Evolutionary conservation across 1,284 basidiomycete species (phyloP), one percentile per base, ranked within the genome.

Genomic region (Singerocomus inundabilis): DNA sequence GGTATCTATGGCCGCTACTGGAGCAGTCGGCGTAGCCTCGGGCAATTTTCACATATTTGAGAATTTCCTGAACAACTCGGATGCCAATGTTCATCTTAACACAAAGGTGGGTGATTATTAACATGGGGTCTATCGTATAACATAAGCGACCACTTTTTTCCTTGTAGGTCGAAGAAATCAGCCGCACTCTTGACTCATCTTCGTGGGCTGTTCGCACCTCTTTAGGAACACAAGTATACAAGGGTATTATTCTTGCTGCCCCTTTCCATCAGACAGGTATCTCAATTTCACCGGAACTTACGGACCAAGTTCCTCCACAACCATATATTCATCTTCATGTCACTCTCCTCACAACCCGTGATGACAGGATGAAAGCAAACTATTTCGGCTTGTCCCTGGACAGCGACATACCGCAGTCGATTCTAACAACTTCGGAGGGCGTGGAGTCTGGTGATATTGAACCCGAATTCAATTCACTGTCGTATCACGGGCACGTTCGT

Each of bases 21-120:
- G 85, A 6, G 91, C 91, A 0, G 72, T 73, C 1, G 76, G 79
- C 13, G 79, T 98, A 42, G 70, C 76, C 53, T 86, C 88, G 3
- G 96, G 96, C 2, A 98, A 98, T 70, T 91, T 80, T 68, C 80
- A 81, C 57, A 78, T 98, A 37, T 98, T 98, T 64, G 84, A 93
- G 56, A 69, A 82, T 40, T 94, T 98, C 72, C 65, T 95, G 33
- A 73, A 80, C 9, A 73, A 74, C 11, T 89, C 89, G 7, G 76
- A 77, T 9, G 91, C 92, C 4, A 79, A 76, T 4, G 68, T 93
- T 2, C 76, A 79, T 57, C 75, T 94, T 8, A 79, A 84, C 49
- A 88, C 88, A 0, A 71, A 78, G 45, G 91, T 91, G 53, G 55
- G 74, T 60, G 35, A 38, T 12, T 46, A 30, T 28, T 30, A 24